phyloP scores from a whole-genome alignment of 305 asterid species.

The Fraxinus baroniana region DNA sequence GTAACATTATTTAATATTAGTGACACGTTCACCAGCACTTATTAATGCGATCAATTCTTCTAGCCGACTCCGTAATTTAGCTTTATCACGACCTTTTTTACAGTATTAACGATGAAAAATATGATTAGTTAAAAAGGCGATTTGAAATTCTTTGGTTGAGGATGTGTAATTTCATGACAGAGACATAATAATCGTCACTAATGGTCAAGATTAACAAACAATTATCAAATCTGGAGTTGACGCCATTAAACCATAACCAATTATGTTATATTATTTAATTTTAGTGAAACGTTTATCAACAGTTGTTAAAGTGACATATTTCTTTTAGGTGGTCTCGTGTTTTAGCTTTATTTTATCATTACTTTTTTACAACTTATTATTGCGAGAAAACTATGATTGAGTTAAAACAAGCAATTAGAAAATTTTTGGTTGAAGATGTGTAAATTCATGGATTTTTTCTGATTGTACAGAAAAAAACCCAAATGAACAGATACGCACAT shows the following conservation, averaged over 20 bases:
- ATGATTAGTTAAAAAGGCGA: background rate
- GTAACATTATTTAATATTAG: background rate
- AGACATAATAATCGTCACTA: background rate
- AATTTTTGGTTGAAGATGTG: background rate
- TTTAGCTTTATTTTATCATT: background rate
- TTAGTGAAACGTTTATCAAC: background rate
- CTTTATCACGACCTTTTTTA: background rate
- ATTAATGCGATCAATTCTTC: background rate
- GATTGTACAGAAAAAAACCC: too few species aligned
- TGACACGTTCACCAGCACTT: background rate
- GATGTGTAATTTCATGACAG: background rate
- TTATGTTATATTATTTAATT: background rate
- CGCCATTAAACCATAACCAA: background rate
- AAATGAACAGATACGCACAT: too few species aligned
- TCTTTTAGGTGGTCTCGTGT: background rate
- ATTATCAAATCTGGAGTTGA: background rate
- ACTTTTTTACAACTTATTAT: background rate
- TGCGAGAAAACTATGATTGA: background rate
- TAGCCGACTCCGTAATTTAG: background rate
- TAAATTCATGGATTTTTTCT: background rate
- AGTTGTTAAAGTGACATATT: background rate
- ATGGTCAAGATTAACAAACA: background rate
- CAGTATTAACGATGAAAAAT: background rate
- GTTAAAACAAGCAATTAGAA: background rate
- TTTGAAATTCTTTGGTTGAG: background rate